Evolutionary conservation across 768 basidiomycete species (phyloP), one percentile per base, ranked within the genome.

Genomic region (Steccherinum ochraceum): DNA sequence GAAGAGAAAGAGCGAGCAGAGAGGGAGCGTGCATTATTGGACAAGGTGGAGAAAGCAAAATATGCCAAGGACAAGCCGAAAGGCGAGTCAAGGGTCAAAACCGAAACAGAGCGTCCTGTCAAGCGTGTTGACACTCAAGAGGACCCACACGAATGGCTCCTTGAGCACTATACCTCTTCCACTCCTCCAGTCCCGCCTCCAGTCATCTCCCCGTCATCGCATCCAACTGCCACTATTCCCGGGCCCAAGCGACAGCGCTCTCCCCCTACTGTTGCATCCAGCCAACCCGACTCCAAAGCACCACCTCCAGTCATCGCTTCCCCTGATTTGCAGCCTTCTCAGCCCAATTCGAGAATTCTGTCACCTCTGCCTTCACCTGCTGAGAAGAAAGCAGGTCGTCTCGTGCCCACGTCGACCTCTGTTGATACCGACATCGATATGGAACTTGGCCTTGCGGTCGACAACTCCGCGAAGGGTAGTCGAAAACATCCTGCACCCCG

Each of bases 121-220:
- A 40, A 49, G 43, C 2, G 39, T 40, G 18, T 41, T n/a, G 18
- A 25, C 44, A 40, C 48, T n/a, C 62, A 71, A 45, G 68, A 76
- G 24, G 72, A 77, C 53, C 68, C 80, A 1, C 77, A 84, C 58
- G 79, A 81, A 58, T 82, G 80, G 79, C 66, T 82, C 48, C 59
- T 81, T 53, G 75, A 81, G 59, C 80, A 80, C 27, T 78, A 70
- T 56, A 70, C 73, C 27, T 67, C 53, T 13, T 52, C 52, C 48
- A 48, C 69, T 7, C 68, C 69, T 21, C 59, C 62, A 13, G 56
- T 58, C 18, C 62, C 61, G 43, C 50, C 56, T 7, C 64, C 58
- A n/a, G 60, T 58, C 44, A 62, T 61, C 43, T 66, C 68, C 7
- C 62, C 62, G 25, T 52, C 60, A 61, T 40, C 19, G 11, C 12